A percentile compares a stretch with the other conserved stretches of the same genome.
Evolutionary conservation across 2,329 filamentous ascomycete species (phyloP).

Genomic region (Hirsutella thompsonii): DNA sequence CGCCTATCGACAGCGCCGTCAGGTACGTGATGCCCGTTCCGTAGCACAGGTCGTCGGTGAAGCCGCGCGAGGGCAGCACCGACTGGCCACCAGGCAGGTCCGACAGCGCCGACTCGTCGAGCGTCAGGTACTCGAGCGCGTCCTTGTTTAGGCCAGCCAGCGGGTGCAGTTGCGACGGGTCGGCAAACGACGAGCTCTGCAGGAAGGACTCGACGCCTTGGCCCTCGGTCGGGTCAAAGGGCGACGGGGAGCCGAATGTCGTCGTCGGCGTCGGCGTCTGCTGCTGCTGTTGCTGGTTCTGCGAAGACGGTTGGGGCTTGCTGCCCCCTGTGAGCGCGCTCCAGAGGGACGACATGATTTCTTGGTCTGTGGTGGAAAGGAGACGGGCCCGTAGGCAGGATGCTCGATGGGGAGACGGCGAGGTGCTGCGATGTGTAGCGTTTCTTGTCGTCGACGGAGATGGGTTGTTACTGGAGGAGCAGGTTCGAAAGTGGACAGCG

Average conservation of each 20-base stretch:
- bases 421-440: neutral
- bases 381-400: no score
- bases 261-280: slow-evolving; percentile 9
- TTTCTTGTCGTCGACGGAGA: no score
- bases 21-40: slow-evolving; percentile 92
- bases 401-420: neutral
- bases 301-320: slow-evolving; percentile 29
- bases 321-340: slow-evolving; percentile 49
- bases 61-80: slow-evolving; percentile 85
- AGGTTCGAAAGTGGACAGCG: no score
- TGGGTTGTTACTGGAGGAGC: no score
- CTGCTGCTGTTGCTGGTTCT: slow-evolving; percentile 26
- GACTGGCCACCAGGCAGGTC: slow-evolving; percentile 78
- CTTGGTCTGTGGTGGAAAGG: neutral
- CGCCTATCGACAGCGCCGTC: slow-evolving; percentile 72
- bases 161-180: slow-evolving; percentile 82
- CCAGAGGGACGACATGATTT: slow-evolving; percentile 45
- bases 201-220: slow-evolving; percentile 84
- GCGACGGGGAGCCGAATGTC: slow-evolving; percentile 29
- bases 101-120: slow-evolving; percentile 84
- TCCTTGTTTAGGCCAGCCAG: slow-evolving; percentile 88
- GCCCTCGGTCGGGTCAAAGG: slow-evolving; percentile 58
- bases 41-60: slow-evolving; percentile 97
- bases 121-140: slow-evolving; percentile 83
- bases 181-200: slow-evolving; percentile 60